A percentile compares a stretch with the other conserved stretches of the same genome.
Conservation (phyloP, 2,329 filamentous ascomycete genomes). For the Epichloe festucae region DNA sequence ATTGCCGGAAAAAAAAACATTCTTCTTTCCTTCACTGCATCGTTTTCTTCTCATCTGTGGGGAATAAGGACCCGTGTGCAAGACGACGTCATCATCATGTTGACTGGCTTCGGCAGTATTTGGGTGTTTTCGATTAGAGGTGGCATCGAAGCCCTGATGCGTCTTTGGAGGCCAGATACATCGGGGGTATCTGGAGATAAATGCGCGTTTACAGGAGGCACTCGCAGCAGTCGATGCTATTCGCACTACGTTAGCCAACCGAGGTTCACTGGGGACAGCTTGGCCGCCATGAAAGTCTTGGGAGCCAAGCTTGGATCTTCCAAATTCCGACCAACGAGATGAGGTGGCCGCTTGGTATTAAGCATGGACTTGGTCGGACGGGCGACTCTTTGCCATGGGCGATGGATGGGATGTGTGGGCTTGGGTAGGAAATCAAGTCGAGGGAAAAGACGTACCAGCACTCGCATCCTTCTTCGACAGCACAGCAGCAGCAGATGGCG, state of each 20-base stretch:
- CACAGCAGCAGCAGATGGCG: conserved; percentile 37
- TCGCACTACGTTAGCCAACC: not conserved
- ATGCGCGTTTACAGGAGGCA: conserved; percentile 20
- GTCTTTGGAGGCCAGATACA: not conserved
- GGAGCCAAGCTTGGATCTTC: not conserved
- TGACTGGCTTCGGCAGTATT: not conserved
- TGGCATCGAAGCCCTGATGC: not conserved
- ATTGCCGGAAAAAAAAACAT: not conserved
- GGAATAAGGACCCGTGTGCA: not conserved
- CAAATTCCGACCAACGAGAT: too few relatives aligned
- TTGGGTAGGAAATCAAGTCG: too few relatives aligned
- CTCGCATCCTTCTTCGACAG: conserved; percentile 36
- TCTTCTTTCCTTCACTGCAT: not conserved
- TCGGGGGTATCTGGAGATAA: not conserved
- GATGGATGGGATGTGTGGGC: too few relatives aligned
- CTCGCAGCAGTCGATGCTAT: conserved; percentile 29
- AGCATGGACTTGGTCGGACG: not conserved
- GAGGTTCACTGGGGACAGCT: not conserved
- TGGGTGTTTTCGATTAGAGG: not conserved
- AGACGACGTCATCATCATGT: not conserved
- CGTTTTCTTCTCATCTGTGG: not conserved
- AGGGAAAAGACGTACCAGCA: conserved; percentile 26
- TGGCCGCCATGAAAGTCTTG: not conserved
- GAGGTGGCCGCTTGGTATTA: too few relatives aligned
- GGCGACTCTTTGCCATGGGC: too few relatives aligned